Percentiles rank a stretch among this genome's conserved stretches.
These are phyloP conservation scores for Harrya chromipes DNA, from an alignment of 768 basidiomycete genomes.

Conservation along the genomic window DNA sequence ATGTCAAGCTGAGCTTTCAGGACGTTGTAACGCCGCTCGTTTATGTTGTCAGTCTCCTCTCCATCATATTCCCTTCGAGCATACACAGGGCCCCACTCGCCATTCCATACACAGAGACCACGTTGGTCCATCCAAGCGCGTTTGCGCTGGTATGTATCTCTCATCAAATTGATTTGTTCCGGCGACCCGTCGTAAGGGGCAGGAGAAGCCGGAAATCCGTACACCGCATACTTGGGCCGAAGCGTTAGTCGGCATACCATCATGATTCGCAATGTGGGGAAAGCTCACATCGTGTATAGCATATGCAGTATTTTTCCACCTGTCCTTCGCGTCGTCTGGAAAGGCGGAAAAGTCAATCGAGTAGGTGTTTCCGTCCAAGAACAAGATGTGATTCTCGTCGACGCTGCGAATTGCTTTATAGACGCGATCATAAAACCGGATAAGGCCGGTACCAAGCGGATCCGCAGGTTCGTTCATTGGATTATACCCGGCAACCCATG, in stretches of 20 bases:
- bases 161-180: too few species aligned
- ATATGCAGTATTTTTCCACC: conserved; percentile 71
- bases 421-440: conserved; percentile 68
- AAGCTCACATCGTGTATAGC: conserved; percentile 59
- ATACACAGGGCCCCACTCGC: conserved; percentile 87
- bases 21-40: conserved; percentile 61
- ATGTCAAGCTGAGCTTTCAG: conserved; percentile 72
- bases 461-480: conserved; percentile 82
- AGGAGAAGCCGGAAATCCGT: conserved; percentile 63
- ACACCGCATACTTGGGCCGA: conserved; percentile 34
- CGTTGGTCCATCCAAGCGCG: conserved; percentile 72
- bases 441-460: conserved; percentile 56
- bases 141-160: conserved; percentile 60
- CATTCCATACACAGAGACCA: conserved; percentile 70
- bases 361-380: conserved; percentile 84
- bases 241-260: not conserved
- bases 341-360: conserved; percentile 76
- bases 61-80: conserved; percentile 60
- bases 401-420: conserved; percentile 67
- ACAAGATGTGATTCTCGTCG: conserved; percentile 70
- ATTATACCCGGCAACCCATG: conserved; percentile 87
- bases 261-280: too few species aligned
- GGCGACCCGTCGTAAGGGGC: too few species aligned
- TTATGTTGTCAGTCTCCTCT: conserved; percentile 58
- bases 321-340: conserved; percentile 50